Base-by-base conservation (phyloP, 768 basidiomycete genomes). In the Suillus subalutaceus region DNA sequence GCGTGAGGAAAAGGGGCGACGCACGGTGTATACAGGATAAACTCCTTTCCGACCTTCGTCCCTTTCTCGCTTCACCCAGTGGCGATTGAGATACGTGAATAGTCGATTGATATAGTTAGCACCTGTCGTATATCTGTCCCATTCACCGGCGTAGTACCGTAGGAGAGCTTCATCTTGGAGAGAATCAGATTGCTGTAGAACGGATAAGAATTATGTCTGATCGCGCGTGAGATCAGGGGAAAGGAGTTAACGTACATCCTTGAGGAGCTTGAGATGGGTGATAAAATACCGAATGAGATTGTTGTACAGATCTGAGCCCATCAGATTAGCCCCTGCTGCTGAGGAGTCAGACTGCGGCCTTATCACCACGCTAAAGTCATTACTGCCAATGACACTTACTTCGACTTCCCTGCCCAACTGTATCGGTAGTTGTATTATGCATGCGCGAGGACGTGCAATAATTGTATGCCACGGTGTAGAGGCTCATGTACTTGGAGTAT, bases 21-120 rank as follows among this genome's bases (percentile, higher is more conserved):
- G 74, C 70, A 97, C 96, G 35, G 97, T 99, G 75, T 99, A 99
- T 23, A 99, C 94, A 1, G 89, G 90, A 80, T 98, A 99, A 26
- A 99, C 92, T 52, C 90, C 91, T 79, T 94, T 96, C 72, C 96
- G 84, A 18, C 97, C 97, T 77, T 99, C 97, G 72, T 99, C 97
- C 73, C 96, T 88, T 77, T 99, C 97, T 62, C 97, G 86, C 81
- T 96, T 97, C 53, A 99, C 97, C 97, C 97, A 99, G 79, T 99
- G 96, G 26, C 97, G 93, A 79, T 99, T 99, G 65, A 99, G 86
- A 80, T 99, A 99, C 3, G 94, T 96, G 82, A 99, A 99, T 43
- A 99, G 81, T 64, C 97, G 91, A 77, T 99, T 97, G 79, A 98
- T 94, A 76, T 97, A 99, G 74, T 93, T 95, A 1, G 97, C 96